phyloP scores from a whole-genome alignment of 2,329 filamentous ascomycete species.

The Paecilomyces formosus region DNA sequence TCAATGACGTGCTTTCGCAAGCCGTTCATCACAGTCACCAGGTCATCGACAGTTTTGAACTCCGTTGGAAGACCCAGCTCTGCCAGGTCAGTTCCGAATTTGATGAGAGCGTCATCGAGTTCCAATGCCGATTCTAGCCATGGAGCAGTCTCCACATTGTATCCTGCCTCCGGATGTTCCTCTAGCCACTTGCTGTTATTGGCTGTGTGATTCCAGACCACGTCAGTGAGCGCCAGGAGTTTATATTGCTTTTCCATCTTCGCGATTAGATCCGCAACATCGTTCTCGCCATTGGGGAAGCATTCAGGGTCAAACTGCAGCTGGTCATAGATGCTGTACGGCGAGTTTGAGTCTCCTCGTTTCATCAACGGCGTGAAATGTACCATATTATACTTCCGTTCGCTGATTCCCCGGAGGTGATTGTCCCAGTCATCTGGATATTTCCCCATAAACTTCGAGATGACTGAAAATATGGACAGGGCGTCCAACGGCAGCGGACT shows the following conservation, averaged over 20 bases:
- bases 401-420: slow-evolving; percentile 79
- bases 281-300: slow-evolving; percentile 79
- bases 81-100: slow-evolving; percentile 56
- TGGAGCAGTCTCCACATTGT: slow-evolving; percentile 86
- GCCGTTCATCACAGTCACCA: slow-evolving; percentile 73
- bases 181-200: slow-evolving; percentile 92
- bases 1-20: slow-evolving; percentile 75
- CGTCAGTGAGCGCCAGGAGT: slow-evolving; percentile 83
- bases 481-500: slow-evolving; percentile 73
- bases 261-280: slow-evolving; percentile 67
- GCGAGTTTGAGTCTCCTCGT: slow-evolving; percentile 85
- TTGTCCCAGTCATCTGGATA: slow-evolving; percentile 86
- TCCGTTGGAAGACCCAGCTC: slow-evolving; percentile 68
- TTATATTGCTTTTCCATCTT: slow-evolving; percentile 81
- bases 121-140: slow-evolving; percentile 61
- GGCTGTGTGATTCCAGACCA: slow-evolving; percentile 96
- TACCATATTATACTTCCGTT: slow-evolving; percentile 96
- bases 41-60: slow-evolving; percentile 62
- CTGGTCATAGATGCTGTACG: slow-evolving; percentile 95
- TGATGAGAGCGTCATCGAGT: slow-evolving; percentile 66
- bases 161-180: slow-evolving; percentile 90
- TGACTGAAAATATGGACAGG: slow-evolving; percentile 82
- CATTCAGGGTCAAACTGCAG: slow-evolving; percentile 71
- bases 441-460: slow-evolving; percentile 97
- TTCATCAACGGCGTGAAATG: slow-evolving; percentile 94